Evolutionary conservation across 495 filamentous ascomycete genomes (phyloP).

Genomic region (Hamigera avellanea): DNA sequence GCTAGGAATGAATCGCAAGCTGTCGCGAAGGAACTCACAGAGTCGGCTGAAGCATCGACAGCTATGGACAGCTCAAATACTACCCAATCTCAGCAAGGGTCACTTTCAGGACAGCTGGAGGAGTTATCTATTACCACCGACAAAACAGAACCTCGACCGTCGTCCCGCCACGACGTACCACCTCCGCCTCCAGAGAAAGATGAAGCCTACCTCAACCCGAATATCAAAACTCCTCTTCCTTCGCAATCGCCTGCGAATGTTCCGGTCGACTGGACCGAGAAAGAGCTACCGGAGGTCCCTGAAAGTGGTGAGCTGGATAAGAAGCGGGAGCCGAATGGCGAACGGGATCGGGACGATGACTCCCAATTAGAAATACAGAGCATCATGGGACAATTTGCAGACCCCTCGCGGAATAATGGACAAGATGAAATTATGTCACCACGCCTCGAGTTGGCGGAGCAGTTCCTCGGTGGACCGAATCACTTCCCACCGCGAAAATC

Average conservation of each 20-base stretch:
- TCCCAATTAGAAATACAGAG: conserved; percentile 84
- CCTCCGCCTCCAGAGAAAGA: conserved; percentile 36
- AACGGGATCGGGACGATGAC: conserved; percentile 49
- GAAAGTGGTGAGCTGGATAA: conserved; percentile 38
- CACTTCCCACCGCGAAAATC: conserved; percentile 75
- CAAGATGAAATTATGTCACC: conserved; percentile 77
- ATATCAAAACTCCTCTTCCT: conserved; percentile 44
- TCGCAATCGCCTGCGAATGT: conserved; percentile 39
- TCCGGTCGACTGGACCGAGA: conserved; percentile 28
- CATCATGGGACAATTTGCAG: conserved; percentile 81
- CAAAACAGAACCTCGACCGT: conserved; percentile 7
- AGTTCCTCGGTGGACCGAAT: conserved; percentile 48
- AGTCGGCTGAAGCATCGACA: conserved; percentile 2
- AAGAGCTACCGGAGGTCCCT: conserved; percentile 46
- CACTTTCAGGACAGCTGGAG: conserved; percentile 22
- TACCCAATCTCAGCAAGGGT: conserved; percentile 11
- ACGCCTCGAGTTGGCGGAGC: conserved; percentile 57
- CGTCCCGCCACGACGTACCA: conserved; percentile 12
- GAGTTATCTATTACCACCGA: conserved; percentile 23
- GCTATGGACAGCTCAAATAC: conserved; percentile 4
- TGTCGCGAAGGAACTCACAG: conserved; percentile 1
- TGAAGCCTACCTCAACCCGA: conserved; percentile 51
- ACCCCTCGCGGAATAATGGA: conserved; percentile 51
- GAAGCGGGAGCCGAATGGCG: conserved; percentile 28
- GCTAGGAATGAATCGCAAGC: conserved; percentile 1